Evolutionary conservation across 2,329 filamentous ascomycete species (phyloP).

Genomic region (Fonsecaea pedrosoi): DNA sequence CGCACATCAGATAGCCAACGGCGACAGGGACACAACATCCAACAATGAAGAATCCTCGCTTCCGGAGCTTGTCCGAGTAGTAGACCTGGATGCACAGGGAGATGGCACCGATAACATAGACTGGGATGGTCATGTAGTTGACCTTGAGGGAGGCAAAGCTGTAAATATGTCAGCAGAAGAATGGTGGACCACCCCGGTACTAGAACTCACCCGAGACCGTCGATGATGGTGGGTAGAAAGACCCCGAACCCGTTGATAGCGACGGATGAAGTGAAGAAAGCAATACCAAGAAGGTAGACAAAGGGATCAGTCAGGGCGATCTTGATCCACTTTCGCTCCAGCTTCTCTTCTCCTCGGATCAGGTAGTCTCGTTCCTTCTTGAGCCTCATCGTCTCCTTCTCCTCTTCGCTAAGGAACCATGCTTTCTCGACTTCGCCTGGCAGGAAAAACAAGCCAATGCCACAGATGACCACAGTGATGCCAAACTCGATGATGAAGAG

Average conservation of each 20-base stretch:
- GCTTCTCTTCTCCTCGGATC: conserved; percentile 42
- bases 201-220: conserved; percentile 32
- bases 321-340: conserved; percentile 29
- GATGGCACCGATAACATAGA: conserved; percentile 58
- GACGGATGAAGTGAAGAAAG: conserved; percentile 45
- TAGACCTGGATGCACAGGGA: conserved; percentile 25
- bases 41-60: conserved; percentile 44
- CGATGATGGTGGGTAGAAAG: conserved; percentile 32
- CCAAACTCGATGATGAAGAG: conserved; percentile 33
- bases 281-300: conserved; percentile 29
- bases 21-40: conserved; percentile 43
- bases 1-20: conserved; percentile 46
- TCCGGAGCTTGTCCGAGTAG: conserved; percentile 44
- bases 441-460: conserved; percentile 21
- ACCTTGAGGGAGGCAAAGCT: conserved; percentile 28
- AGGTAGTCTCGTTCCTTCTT: conserved; percentile 42
- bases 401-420: conserved; percentile 31
- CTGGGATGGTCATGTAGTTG: conserved; percentile 63
- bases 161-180: conserved; percentile 4
- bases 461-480: conserved; percentile 28
- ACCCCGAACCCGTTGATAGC: conserved; percentile 30
- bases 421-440: conserved; percentile 23
- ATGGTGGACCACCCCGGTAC: not conserved
- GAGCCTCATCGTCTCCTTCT: conserved; percentile 29
- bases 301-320: conserved; percentile 38